Evolutionary conservation across 2,329 filamentous ascomycete genomes (phyloP), one percentile per base, ranked within the genome.

Genomic region (Paecilomyces sp.): DNA sequence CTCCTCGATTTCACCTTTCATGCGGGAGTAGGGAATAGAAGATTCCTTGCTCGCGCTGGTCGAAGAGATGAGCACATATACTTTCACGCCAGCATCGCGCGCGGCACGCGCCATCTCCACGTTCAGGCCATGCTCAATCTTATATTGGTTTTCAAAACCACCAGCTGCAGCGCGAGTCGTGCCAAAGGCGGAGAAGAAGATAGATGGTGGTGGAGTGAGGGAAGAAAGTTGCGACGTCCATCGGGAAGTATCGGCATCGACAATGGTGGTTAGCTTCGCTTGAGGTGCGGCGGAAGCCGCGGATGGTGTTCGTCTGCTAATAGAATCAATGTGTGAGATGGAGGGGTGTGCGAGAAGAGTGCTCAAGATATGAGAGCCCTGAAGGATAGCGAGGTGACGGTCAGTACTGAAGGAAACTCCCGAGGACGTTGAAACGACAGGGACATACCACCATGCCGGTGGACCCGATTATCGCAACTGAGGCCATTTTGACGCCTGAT

Each of bases 1-100:
- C 34, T 95, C 88, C 73, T 97, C 93, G 50, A 96, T 85, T 67
- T 94, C 90, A 25, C 85, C 86, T 80, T 97, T 97, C 90, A 97
- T 94, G 73, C 80, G 80, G 1, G 74, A 28, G 61, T 89, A 90
- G 0, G 79, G 73, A 5, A 88, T 71, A 1, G 67, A 79, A 64
- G 77, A 85, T 63, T 75, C 82, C 75, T 68, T 80, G 76, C 71
- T 84, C n/a, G 78, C 80, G 56, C 74, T 75, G 0, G 68, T 77
- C 24, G 82, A 81, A 0, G 88, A 92, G 59, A 96, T 82, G 64
- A 95, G 86, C 24, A 97, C 87, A 69, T 89, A 95, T 1, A 88
- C 88, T 65, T 85, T 85, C 11, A 85, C 83, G 36, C 91, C 91
- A 0, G 87, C 85, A 3, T 82, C 83, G 70, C 88, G 90, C 52